Evolutionary conservation across 805 yeast genomes (phyloP).

Genomic region (Saturnispora sekii): DNA sequence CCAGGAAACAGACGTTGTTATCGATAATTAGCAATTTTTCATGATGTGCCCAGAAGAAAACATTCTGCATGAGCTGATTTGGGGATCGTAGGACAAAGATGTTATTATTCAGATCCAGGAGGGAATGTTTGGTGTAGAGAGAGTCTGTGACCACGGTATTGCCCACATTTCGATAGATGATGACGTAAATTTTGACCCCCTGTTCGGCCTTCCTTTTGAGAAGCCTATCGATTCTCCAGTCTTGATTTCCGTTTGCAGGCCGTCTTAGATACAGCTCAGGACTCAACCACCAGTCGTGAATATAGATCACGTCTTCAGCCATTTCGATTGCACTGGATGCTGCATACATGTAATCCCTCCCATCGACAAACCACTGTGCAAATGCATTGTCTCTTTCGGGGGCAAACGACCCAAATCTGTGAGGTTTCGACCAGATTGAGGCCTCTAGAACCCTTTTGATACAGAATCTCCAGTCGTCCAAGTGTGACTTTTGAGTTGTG

Average conservation of each 20-base stretch:
- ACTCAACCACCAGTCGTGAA: slow-evolving; percentile 98
- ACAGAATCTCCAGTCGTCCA: slow-evolving; percentile 68
- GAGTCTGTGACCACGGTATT: slow-evolving; percentile 91
- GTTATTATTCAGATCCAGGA: slow-evolving; percentile 75
- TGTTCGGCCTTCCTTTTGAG: slow-evolving; percentile 84
- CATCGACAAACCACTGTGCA: slow-evolving; percentile 95
- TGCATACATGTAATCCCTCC: slow-evolving; percentile 93
- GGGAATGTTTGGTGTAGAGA: slow-evolving; percentile 85
- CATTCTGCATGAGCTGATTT: slow-evolving; percentile 84
- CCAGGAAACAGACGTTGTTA: slow-evolving; percentile 79
- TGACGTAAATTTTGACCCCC: slow-evolving; percentile 89
- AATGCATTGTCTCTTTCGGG: slow-evolving; percentile 78
- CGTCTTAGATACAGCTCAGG: slow-evolving; percentile 91
- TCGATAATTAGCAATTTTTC: slow-evolving; percentile 86
- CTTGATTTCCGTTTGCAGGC: slow-evolving; percentile 92
- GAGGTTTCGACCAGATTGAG: slow-evolving; percentile 61
- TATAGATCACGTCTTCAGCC: slow-evolving; percentile 89
- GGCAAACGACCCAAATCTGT: slow-evolving; percentile 86
- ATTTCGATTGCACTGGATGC: slow-evolving; percentile 82
- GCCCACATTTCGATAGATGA: slow-evolving; percentile 90
- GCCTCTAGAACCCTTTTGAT: slow-evolving; percentile 57
- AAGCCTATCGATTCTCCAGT: slow-evolving; percentile 83
- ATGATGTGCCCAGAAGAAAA: slow-evolving; percentile 98
- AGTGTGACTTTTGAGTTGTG: slow-evolving; percentile 55
- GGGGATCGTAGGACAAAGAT: slow-evolving; percentile 91